Conservation (phyloP, 371 early-diverging fungal genomes). For the Synchytrium microbalum region DNA sequence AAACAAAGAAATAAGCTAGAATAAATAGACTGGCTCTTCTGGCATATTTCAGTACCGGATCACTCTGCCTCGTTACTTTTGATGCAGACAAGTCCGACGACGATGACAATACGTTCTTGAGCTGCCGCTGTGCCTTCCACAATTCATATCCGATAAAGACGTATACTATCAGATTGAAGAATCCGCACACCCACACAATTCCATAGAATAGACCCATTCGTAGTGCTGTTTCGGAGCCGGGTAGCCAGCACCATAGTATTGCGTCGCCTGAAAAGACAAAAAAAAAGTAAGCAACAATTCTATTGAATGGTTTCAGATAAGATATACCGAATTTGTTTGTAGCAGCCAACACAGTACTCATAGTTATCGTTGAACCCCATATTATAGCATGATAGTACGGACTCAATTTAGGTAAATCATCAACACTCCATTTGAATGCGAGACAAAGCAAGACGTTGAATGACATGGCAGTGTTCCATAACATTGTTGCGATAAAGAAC, state of each 20-base stretch:
- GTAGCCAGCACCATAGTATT: not conserved
- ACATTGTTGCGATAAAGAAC: not conserved
- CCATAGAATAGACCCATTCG: not conserved
- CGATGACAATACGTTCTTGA: not conserved
- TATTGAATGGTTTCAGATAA: too few relatives aligned
- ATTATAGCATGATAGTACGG: not conserved
- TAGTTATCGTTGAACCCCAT: not conserved
- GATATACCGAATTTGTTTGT: not conserved
- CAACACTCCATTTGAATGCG: not conserved
- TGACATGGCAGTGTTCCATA: not conserved
- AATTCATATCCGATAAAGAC: not conserved
- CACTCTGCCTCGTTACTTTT: too few relatives aligned
- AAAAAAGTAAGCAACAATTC: too few relatives aligned
- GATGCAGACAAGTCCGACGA: too few relatives aligned
- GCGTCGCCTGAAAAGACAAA: too few relatives aligned
- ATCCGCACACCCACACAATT: not conserved
- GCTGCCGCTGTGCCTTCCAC: not conserved
- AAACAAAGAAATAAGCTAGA: not conserved
- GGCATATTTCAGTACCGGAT: not conserved
- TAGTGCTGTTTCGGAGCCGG: not conserved
- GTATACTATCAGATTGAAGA: not conserved
- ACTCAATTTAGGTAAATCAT: not conserved
- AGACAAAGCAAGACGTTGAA: not conserved
- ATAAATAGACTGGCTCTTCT: not conserved
- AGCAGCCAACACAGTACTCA: not conserved